Evolutionary conservation across 1,284 basidiomycete genomes (phyloP).

Genomic region (Ganoderma lingzhi): DNA sequence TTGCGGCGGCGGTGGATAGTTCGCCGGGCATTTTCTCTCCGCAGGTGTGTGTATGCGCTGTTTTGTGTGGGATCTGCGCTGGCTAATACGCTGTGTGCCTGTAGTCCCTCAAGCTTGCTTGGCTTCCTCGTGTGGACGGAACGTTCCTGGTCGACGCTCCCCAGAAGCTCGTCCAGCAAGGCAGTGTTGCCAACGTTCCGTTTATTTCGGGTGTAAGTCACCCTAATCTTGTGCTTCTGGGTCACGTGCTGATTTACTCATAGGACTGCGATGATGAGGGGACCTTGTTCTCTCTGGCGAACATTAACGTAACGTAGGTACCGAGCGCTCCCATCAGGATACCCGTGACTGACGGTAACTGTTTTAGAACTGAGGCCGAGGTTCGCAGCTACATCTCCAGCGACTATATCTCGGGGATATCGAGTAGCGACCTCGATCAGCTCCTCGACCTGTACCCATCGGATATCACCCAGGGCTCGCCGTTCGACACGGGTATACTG

Average conservation of each 20-base stretch:
- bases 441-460: constrained; percentile 40
- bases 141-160: constrained; percentile 43
- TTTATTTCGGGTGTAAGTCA: constrained; percentile 37
- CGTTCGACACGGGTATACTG: constrained; percentile 55
- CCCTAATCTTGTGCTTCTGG: background rate
- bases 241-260: background rate
- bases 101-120: constrained; percentile 30
- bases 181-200: constrained; percentile 43
- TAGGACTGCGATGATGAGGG: constrained; percentile 46
- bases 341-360: background rate
- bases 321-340: background rate
- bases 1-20: constrained; percentile 41
- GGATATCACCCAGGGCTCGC: constrained; percentile 53
- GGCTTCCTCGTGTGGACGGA: constrained; percentile 48
- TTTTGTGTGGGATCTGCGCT: background rate
- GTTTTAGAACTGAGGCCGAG: constrained; percentile 21
- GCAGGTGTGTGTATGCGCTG: constrained; percentile 29
- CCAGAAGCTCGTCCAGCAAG: constrained; percentile 36
- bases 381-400: constrained; percentile 29
- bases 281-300: constrained; percentile 39
- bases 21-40: constrained; percentile 39
- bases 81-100: background rate
- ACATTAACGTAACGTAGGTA: constrained; percentile 43
- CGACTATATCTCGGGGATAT: constrained; percentile 33
- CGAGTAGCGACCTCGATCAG: constrained; percentile 22